A percentile compares a stretch with the other conserved stretches of the same genome.
Conservation (phyloP, 148 eudicot species). For the Vaccinium macrocarpon region DNA sequence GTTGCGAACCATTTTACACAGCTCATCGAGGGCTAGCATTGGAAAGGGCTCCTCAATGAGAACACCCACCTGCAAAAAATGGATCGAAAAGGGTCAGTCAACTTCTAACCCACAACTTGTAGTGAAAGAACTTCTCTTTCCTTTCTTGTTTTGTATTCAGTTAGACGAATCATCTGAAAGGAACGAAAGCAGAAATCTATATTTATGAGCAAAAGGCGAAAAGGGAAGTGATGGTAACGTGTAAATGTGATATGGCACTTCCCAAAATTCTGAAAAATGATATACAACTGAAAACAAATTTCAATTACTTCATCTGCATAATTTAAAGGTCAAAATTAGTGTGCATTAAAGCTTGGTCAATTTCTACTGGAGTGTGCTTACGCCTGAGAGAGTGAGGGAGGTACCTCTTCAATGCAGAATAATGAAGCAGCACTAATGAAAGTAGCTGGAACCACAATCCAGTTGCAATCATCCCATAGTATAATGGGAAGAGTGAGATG, state of each 20-base stretch:
- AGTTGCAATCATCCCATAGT: slow-evolving; percentile 97
- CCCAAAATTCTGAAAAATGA: background rate
- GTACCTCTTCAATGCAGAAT: slow-evolving; percentile 95
- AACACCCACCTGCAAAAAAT: slow-evolving; percentile 75
- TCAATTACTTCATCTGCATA: background rate
- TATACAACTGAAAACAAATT: background rate
- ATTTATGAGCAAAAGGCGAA: background rate
- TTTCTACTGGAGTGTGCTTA: background rate
- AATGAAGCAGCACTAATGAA: slow-evolving; percentile 89
- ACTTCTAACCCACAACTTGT: background rate
- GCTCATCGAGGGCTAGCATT: slow-evolving; percentile 85
- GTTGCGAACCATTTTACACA: slow-evolving; percentile 49
- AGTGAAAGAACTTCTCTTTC: background rate
- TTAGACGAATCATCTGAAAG: background rate
- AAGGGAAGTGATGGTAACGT: background rate
- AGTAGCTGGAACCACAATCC: slow-evolving; percentile 98
- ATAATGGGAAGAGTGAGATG: slow-evolving; percentile 92
- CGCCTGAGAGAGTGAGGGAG: background rate
- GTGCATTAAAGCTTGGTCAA: background rate
- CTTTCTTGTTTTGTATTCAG: background rate
- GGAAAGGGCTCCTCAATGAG: slow-evolving; percentile 98
- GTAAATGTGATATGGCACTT: background rate
- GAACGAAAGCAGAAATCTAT: background rate
- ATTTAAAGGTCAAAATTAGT: background rate
- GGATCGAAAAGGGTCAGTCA: background rate